Evolutionary conservation across 176 grass and related monocot species (phyloP).

Genomic region (Hsuehochloa calcarea): DNA sequence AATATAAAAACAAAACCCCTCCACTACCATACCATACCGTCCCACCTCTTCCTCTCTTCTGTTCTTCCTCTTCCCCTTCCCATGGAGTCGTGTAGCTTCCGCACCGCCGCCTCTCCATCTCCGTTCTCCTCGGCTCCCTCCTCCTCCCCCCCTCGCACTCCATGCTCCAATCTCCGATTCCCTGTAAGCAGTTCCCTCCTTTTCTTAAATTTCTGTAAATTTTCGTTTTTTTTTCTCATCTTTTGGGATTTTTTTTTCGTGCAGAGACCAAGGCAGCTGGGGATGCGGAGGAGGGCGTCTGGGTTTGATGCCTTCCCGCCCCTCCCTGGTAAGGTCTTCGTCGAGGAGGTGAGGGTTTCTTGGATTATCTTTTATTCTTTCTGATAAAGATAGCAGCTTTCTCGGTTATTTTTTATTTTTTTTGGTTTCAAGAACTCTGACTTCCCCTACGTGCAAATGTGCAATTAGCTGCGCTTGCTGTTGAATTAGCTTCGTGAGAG

Average conservation of each 20-base stretch:
- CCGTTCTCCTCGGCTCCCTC: conserved; percentile 47
- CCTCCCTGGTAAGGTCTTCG: conserved; percentile 56
- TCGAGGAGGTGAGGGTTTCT: conserved; percentile 61
- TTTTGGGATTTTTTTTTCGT: not conserved
- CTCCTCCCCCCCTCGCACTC: conserved; percentile 22
- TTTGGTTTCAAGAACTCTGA: not conserved
- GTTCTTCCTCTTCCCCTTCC: conserved; percentile 26
- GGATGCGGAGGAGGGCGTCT: conserved; percentile 54
- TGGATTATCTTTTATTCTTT: not conserved
- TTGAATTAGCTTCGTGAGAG: not conserved
- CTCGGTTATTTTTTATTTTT: not conserved
- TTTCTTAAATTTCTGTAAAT: not conserved
- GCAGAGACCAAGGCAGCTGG: conserved; percentile 43
- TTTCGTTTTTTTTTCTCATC: not conserved
- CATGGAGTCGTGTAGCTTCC: conserved; percentile 64
- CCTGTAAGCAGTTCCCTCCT: not conserved
- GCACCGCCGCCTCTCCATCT: conserved; percentile 49
- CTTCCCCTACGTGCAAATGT: not conserved
- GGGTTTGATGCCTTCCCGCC: conserved; percentile 56
- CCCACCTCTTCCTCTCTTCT: conserved; percentile 5
- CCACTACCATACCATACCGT: conserved; percentile 1
- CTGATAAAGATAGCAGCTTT: conserved; percentile 19
- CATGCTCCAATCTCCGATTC: conserved; percentile 25
- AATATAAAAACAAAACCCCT: conserved; percentile 37
- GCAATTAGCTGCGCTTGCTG: not conserved